Evolutionary conservation across 169 alveolate species (phyloP).

Genomic region (Eimeria falciformis): DNA sequence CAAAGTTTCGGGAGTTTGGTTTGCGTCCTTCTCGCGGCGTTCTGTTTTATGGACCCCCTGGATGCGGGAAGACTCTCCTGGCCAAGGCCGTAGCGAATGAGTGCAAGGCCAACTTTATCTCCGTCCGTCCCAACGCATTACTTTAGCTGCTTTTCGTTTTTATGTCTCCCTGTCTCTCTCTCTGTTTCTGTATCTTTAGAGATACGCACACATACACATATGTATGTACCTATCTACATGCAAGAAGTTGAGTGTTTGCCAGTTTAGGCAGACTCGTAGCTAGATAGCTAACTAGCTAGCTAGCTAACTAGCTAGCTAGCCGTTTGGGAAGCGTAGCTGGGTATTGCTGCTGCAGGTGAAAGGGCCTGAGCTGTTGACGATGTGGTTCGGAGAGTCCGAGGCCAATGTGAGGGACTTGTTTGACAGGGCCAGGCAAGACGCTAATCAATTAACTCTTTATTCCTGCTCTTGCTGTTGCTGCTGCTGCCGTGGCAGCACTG

Average conservation of each 20-base stretch:
- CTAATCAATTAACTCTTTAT: no score
- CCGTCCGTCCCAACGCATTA: conserved; percentile 82
- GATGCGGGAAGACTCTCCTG: conserved; percentile 99
- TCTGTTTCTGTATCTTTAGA: background rate
- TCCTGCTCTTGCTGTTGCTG: conserved; percentile 19
- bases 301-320: background rate
- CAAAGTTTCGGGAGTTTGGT: conserved; percentile 94
- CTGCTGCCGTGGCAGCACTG: background rate
- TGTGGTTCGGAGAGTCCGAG: conserved; percentile 99
- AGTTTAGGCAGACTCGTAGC: background rate
- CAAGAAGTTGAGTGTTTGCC: background rate
- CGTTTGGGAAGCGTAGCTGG: background rate
- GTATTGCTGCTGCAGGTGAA: conserved; percentile 77
- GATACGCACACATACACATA: background rate
- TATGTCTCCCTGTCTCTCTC: no score
- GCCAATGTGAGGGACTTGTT: conserved; percentile 99
- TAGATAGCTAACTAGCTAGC: background rate
- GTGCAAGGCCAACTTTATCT: conserved; percentile 99
- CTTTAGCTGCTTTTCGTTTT: background rate
- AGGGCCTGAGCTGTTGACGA: conserved; percentile 98
- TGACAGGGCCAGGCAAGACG: conserved; percentile 27
- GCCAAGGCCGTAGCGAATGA: conserved; percentile 99
- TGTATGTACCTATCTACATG: background rate
- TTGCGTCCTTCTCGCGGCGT: conserved; percentile 99
- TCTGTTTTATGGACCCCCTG: conserved; percentile 99